A percentile compares a stretch with the other conserved stretches of the same genome.
Evolutionary conservation across 164 flowering plant genomes (phyloP).

Genomic region (Chimonanthus praecox): DNA sequence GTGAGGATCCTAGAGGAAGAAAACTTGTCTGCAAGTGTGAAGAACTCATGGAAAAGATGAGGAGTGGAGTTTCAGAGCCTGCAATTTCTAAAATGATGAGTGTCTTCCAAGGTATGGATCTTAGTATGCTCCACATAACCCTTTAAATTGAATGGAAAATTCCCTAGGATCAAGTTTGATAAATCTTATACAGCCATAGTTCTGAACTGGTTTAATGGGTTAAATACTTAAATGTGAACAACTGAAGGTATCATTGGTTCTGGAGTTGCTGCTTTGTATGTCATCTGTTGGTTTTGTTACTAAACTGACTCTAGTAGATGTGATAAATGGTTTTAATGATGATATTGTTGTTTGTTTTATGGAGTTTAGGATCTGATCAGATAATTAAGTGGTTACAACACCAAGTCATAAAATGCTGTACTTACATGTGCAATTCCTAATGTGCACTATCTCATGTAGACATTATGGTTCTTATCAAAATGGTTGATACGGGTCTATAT

Average conservation of each 20-base stretch:
- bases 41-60: constrained; percentile 82
- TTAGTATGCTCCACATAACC: neutral
- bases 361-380: neutral
- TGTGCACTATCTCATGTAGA: neutral
- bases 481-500: neutral
- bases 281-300: too few species aligned
- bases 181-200: neutral
- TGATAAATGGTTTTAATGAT: too few species aligned
- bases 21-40: constrained; percentile 90
- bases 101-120: constrained; percentile 72
- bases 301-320: too few species aligned
- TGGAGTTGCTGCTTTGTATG: too few species aligned
- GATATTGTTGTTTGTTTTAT: too few species aligned
- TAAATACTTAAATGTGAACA: too few species aligned
- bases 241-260: too few species aligned
- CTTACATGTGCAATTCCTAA: neutral
- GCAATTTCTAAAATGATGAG: constrained; percentile 60
- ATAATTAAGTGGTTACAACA: neutral
- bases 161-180: neutral
- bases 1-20: constrained; percentile 84
- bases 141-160: neutral
- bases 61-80: constrained; percentile 61
- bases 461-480: neutral
- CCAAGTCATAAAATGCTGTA: neutral
- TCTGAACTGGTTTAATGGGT: too few species aligned